These are phyloP conservation scores for Saprolegnia diclina DNA, from an alignment of 352 stramenopile genomes.

Conservation along the genomic window DNA sequence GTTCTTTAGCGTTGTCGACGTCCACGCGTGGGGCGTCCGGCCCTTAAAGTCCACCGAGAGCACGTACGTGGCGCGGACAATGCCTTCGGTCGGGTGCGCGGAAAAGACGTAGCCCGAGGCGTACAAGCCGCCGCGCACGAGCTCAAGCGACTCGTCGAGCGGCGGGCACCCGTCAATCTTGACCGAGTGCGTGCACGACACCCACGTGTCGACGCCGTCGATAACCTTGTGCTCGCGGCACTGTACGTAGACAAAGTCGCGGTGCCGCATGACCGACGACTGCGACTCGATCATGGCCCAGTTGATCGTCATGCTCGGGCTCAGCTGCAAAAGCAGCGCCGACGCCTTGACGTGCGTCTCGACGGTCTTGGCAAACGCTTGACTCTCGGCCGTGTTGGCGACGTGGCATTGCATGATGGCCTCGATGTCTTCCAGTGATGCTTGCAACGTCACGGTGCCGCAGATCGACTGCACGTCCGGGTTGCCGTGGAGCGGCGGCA, in stretches of 20 bases:
- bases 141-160: conserved; percentile 16
- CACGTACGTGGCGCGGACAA: conserved; percentile 10
- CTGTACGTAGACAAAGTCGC: conserved; percentile 27
- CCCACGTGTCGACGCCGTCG: conserved; percentile 12
- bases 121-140: conserved; percentile 24
- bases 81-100: background rate
- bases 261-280: conserved; percentile 19
- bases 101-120: conserved; percentile 24
- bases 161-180: conserved; percentile 14
- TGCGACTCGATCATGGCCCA: conserved; percentile 26
- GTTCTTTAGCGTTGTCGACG: conserved; percentile 17
- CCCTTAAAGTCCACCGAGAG: conserved; percentile 26
- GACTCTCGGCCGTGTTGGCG: conserved; percentile 6
- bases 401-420: conserved; percentile 22
- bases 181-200: conserved; percentile 23
- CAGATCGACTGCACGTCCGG: conserved; percentile 18
- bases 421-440: conserved; percentile 21
- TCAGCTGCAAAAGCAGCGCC: conserved; percentile 9
- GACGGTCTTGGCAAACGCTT: conserved; percentile 17
- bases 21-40: background rate
- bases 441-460: conserved; percentile 10
- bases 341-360: conserved; percentile 25
- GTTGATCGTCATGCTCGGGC: conserved; percentile 16
- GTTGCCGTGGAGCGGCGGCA: conserved; percentile 13
- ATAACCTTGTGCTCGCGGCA: background rate